These are phyloP conservation scores for Bassia scoparia DNA, from an alignment of 148 eudicot species.

Conservation along the genomic window DNA sequence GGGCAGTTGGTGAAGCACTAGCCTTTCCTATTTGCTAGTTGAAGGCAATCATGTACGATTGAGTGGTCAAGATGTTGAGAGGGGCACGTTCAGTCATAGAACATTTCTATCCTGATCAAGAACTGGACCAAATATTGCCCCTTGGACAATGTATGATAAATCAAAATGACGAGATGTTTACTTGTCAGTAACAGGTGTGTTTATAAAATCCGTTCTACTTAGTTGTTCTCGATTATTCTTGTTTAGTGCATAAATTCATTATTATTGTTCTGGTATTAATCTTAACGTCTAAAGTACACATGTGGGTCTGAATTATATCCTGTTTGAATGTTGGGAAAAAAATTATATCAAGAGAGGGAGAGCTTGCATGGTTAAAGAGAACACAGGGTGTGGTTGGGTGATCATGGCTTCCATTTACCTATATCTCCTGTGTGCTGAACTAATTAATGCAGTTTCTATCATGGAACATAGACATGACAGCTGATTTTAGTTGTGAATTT, in stretches of 20 bases:
- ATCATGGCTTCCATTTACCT: not conserved
- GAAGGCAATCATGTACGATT: conserved; percentile 93
- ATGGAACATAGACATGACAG: not conserved
- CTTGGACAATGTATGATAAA: conserved; percentile 68
- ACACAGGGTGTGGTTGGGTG: too few relatives aligned
- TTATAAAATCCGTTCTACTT: not conserved
- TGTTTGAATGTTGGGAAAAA: too few relatives aligned
- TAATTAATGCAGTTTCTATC: too few relatives aligned
- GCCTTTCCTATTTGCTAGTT: conserved; percentile 77
- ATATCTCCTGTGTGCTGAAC: not conserved
- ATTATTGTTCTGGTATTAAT: too few relatives aligned
- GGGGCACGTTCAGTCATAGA: conserved; percentile 98
- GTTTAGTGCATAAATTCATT: not conserved
- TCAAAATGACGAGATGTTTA: conserved; percentile 88
- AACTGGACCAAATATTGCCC: conserved; percentile 79
- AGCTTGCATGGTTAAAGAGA: too few relatives aligned
- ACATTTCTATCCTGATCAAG: conserved; percentile 89
- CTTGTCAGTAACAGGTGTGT: conserved; percentile 90
- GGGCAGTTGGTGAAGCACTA: conserved; percentile 97
- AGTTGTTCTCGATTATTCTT: not conserved
- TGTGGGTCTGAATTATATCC: too few relatives aligned
- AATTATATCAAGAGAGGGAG: too few relatives aligned
- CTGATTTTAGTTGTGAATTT: not conserved
- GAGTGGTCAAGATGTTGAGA: conserved; percentile 97
- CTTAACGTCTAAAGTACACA: too few relatives aligned